phyloP scores from a whole-genome alignment of 2,329 filamentous ascomycete species.

The Sclerotinia subarctica region DNA sequence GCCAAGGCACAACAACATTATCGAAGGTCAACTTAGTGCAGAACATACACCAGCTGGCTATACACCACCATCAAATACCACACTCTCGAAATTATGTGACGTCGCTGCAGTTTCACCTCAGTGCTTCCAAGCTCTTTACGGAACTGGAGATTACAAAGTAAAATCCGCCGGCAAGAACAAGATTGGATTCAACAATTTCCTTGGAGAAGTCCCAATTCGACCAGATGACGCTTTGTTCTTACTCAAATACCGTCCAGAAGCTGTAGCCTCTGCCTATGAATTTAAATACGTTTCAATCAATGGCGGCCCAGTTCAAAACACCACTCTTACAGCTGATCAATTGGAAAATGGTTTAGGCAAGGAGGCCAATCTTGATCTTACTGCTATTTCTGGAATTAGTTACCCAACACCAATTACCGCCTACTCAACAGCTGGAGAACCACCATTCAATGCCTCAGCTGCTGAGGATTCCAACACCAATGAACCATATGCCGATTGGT shows the following conservation, averaged over 20 bases:
- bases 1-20: conserved; percentile 16
- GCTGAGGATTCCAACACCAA: conserved; percentile 40
- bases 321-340: conserved; percentile 23
- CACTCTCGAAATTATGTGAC: conserved; percentile 62
- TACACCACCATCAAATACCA: conserved; percentile 34
- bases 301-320: conserved; percentile 24
- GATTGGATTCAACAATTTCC: conserved; percentile 32
- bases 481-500: conserved; percentile 56
- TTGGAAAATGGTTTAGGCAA: conserved; percentile 20
- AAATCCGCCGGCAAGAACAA: conserved; percentile 27
- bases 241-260: conserved; percentile 28
- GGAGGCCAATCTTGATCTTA: conserved; percentile 57
- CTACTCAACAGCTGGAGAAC: conserved; percentile 53
- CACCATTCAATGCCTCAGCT: conserved; percentile 51
- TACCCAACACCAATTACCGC: conserved; percentile 53
- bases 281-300: conserved; percentile 25
- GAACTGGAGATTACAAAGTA: conserved; percentile 24
- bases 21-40: conserved; percentile 11
- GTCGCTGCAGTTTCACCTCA: conserved; percentile 27
- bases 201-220: conserved; percentile 29
- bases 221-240: conserved; percentile 28
- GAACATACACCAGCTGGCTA: conserved; percentile 29
- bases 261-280: conserved; percentile 23
- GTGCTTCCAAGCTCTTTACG: conserved; percentile 30
- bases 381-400: conserved; percentile 52